These are phyloP conservation scores for Sugiyamaella japonica DNA, from an alignment of 1,139 yeast genomes.

Conservation along the genomic window DNA sequence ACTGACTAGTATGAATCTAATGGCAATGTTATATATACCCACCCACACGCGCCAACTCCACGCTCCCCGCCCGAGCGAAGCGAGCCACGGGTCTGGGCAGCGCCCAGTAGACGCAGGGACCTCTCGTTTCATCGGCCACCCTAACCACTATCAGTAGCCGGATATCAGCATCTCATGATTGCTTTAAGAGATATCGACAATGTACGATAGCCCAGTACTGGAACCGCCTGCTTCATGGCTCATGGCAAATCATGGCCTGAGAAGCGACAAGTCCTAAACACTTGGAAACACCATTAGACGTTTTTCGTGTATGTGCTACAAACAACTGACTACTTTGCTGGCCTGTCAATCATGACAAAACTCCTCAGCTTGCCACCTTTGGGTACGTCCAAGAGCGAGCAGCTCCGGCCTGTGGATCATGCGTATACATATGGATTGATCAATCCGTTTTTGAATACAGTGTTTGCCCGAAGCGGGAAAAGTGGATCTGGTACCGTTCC, in stretches of 20 bases:
- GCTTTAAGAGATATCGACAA: neutral
- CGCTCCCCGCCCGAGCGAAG: no score
- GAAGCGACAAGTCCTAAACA: neutral
- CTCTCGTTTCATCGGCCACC: neutral
- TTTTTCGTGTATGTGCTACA: no score
- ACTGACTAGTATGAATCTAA: no score
- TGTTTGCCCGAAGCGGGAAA: slow-evolving; percentile 53
- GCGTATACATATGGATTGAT: slow-evolving; percentile 38
- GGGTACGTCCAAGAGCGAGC: neutral
- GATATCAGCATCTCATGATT: neutral
- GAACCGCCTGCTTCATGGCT: neutral
- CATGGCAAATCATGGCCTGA: neutral
- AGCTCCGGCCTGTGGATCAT: neutral
- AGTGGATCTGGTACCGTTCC: slow-evolving; percentile 43
- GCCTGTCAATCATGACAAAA: neutral
- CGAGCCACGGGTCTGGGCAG: no score
- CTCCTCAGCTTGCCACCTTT: neutral
- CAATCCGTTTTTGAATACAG: slow-evolving; percentile 65
- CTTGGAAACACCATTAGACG: no score
- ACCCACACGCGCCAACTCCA: no score
- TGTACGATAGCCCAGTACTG: no score
- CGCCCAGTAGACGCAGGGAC: no score
- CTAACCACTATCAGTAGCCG: neutral
- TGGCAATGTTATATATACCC: no score
- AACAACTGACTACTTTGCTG: no score